phyloP scores from a whole-genome alignment of 345 rosid species.

The Triadica sebifera region DNA sequence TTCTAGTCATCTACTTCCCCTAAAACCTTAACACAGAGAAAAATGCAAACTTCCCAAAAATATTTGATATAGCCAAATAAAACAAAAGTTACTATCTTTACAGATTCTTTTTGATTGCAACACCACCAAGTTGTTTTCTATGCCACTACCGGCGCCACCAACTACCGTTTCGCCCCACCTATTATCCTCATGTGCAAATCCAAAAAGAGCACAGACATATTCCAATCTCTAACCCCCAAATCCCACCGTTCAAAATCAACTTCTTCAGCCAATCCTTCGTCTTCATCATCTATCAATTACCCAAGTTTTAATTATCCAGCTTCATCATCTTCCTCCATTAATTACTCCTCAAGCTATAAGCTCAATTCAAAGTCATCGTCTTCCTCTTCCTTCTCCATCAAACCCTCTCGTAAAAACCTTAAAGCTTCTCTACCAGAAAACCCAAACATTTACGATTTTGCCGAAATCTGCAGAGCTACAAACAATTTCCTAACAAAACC shows the following conservation, averaged over 20 bases:
- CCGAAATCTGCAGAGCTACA: slow-evolving; percentile 33
- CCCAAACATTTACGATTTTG: slow-evolving; percentile 31
- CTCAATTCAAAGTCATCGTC: background rate
- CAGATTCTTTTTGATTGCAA: background rate
- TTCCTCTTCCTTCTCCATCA: slow-evolving; percentile 17
- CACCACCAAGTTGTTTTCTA: too few species aligned
- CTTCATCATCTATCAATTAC: slow-evolving; percentile 4
- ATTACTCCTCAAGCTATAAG: background rate
- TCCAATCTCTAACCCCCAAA: slow-evolving; percentile 5
- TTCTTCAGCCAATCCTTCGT: background rate
- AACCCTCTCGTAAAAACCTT: slow-evolving; percentile 21
- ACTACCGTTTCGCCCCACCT: background rate
- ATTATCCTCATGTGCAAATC: slow-evolving; percentile 38
- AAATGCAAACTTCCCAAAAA: too few species aligned
- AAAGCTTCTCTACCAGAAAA: slow-evolving; percentile 32
- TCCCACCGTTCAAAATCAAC: background rate
- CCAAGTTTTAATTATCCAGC: background rate
- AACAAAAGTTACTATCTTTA: too few species aligned
- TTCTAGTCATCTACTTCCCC: too few species aligned
- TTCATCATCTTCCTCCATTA: background rate
- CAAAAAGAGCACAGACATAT: slow-evolving; percentile 21
- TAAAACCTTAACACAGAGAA: too few species aligned
- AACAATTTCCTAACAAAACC: slow-evolving; percentile 30
- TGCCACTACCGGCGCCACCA: background rate
- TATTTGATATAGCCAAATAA: too few species aligned